These are phyloP conservation scores for Hysterangium stoloniferum DNA, from an alignment of 768 basidiomycete genomes.

Conservation along the genomic window DNA sequence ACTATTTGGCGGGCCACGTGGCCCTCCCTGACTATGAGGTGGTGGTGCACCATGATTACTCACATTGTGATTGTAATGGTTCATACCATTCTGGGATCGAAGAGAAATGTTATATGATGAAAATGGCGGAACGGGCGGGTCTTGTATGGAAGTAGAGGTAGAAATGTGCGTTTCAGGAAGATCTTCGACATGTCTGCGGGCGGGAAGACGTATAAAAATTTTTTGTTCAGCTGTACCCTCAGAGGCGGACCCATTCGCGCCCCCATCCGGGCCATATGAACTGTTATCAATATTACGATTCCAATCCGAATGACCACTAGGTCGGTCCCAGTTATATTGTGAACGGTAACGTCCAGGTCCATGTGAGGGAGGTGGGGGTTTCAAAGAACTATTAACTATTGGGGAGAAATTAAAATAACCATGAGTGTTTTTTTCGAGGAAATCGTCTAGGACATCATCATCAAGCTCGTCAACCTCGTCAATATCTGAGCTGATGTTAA, in stretches of 20 bases:
- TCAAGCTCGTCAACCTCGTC: slow-evolving; percentile 5
- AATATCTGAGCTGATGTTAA: background rate
- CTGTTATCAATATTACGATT: too few relatives aligned
- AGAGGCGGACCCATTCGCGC: background rate
- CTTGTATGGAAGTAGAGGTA: background rate
- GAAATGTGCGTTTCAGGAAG: background rate
- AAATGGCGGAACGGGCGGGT: background rate
- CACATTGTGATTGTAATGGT: too few relatives aligned
- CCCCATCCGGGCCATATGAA: background rate
- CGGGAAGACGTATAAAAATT: slow-evolving; percentile 1
- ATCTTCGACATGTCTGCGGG: background rate
- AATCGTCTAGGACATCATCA: background rate
- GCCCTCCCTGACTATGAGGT: too few relatives aligned
- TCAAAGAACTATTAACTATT: too few relatives aligned
- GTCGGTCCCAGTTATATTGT: too few relatives aligned
- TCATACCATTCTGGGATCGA: background rate
- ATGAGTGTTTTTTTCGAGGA: background rate
- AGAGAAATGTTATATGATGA: background rate
- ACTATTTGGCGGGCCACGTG: too few relatives aligned
- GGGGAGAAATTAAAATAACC: too few relatives aligned
- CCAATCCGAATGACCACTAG: too few relatives aligned
- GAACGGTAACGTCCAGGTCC: too few relatives aligned
- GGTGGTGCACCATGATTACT: too few relatives aligned
- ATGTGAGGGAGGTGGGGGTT: background rate
- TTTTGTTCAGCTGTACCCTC: background rate